Evolutionary conservation across 192 early-diverging fungal species (phyloP), one percentile per base, ranked within the genome.

Genomic region (Jimgerdemannia lactiflua): DNA sequence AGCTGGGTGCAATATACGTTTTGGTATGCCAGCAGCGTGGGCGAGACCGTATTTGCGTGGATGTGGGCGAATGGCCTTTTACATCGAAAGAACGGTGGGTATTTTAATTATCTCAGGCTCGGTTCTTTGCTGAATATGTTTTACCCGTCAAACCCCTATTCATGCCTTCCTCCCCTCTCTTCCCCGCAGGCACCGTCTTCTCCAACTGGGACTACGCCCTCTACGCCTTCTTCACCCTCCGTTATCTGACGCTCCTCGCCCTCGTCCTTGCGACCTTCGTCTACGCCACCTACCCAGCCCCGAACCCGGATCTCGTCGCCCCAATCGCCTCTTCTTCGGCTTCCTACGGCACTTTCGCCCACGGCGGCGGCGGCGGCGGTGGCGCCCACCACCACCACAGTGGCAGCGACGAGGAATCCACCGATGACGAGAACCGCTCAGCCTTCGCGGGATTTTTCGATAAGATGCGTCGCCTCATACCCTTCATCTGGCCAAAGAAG

Each of bases 401-500:
- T 39, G 74, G 77, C 11, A 44, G 74, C 14, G 75, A 74, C 8
- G 73, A 81, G 18, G 71, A 82, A 67, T 75, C 75, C 17, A 76
- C 64, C 68, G 29, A 29, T 29, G 49, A 59, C 49, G 49, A 59
- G 8, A 59, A 14, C 14, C 49, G 6, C 49, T 59, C 49, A 59
- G 86, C 81, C 3, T 80, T 89, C 68, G 67, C 78, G 17, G 79
- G 83, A 10, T 88, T 88, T 68, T 80, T 86, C 64, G 66, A 64
- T 4, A 92, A 92, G 44, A 80, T 95, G 69, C 73, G 82, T 64
- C 86, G 86, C 14, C 82, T 99, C 3, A 42, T 92, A 64, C 97
- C 96, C 4, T 97, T 92, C 75, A 85, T 98, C 42, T 96, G 94
- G 89, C 96, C 97, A 4, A 84, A 85, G 0, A 79, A 86, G n/a